Evolutionary conservation across 202 grass and related monocot species (phyloP).

Genomic region (Sporobolus alterniflorus): DNA sequence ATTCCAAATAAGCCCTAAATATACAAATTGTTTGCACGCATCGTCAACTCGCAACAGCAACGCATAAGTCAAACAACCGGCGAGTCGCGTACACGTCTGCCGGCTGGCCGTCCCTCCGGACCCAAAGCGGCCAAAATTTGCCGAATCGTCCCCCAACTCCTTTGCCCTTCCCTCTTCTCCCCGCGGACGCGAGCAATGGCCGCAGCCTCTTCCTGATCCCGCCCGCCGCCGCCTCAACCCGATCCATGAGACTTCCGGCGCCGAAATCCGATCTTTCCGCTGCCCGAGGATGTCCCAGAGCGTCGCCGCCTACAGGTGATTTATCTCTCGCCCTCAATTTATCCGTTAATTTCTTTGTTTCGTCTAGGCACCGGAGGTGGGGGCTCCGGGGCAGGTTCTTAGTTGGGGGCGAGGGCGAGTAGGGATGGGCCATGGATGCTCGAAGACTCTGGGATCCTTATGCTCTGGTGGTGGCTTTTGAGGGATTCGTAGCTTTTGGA

Average conservation of each 20-base stretch:
- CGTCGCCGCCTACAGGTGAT: conserved; percentile 72
- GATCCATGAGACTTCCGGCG: conserved; percentile 55
- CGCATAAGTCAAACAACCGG: background rate
- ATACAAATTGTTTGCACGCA: too few relatives aligned
- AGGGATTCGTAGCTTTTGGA: conserved; percentile 19
- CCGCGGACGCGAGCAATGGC: background rate
- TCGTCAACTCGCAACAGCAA: background rate
- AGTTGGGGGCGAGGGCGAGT: background rate
- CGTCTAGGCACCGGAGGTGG: background rate
- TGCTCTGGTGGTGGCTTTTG: background rate
- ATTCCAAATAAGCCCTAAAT: too few relatives aligned
- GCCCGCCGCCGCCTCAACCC: background rate
- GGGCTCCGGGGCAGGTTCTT: background rate
- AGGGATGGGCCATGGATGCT: background rate
- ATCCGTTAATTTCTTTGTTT: background rate
- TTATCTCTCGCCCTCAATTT: background rate
- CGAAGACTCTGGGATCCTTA: background rate
- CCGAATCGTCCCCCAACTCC: conserved; percentile 31
- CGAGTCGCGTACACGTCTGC: conserved; percentile 24
- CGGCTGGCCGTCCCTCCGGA: conserved; percentile 3
- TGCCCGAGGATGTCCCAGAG: conserved; percentile 70
- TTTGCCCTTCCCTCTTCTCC: conserved; percentile 14
- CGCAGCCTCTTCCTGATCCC: background rate
- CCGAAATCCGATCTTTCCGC: conserved; percentile 34
- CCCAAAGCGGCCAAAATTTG: conserved; percentile 38